phyloP scores from a whole-genome alignment of 345 rosid species.

The Conringia planisiliqua region DNA sequence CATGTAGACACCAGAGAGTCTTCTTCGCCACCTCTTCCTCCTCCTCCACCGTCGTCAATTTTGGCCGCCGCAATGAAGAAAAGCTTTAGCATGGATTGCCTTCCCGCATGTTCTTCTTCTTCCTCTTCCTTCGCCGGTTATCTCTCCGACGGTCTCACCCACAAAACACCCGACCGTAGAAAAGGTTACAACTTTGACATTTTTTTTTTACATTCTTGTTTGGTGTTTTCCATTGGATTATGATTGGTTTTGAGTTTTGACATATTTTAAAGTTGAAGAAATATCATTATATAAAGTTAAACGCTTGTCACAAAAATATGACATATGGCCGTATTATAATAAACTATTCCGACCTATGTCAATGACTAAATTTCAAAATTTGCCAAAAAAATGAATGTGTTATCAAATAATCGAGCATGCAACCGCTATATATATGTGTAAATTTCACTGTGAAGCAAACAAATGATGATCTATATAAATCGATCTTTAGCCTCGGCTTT shows the following conservation, averaged over 20 bases:
- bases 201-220: background rate
- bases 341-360: background rate
- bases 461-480: background rate
- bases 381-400: too few relatives aligned
- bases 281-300: background rate
- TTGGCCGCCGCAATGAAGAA: constrained; percentile 27
- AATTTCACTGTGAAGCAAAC: background rate
- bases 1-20: constrained; percentile 28
- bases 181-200: constrained; percentile 25
- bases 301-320: background rate
- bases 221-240: background rate
- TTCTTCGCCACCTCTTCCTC: constrained; percentile 18
- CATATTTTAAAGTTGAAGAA: background rate
- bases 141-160: constrained; percentile 32
- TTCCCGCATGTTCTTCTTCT: constrained; percentile 32
- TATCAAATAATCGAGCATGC: too few relatives aligned
- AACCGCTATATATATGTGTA: background rate
- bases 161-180: constrained; percentile 30
- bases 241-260: background rate
- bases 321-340: background rate
- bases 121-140: constrained; percentile 33
- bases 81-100: constrained; percentile 35
- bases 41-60: constrained; percentile 13
- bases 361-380: background rate
- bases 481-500: background rate